Conservation (phyloP, 78 protist species). For the Speleostelium caveatum region DNA sequence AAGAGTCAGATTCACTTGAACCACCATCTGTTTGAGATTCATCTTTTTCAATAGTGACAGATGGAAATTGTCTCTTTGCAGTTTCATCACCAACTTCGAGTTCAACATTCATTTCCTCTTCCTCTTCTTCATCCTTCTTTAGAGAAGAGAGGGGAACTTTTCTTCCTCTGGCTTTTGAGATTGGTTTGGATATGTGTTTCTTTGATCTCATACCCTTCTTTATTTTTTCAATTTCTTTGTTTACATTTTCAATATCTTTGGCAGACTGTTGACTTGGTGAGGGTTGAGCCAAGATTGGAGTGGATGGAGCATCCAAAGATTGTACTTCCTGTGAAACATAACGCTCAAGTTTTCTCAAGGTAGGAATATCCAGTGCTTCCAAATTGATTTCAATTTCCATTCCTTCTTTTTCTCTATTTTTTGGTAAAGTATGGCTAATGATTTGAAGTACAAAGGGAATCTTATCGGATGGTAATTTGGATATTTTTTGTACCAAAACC, state of each 20-base stretch:
- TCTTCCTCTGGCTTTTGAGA: constrained; percentile 63
- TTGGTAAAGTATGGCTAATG: constrained; percentile 28
- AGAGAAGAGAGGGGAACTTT: constrained; percentile 9
- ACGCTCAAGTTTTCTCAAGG: constrained; percentile 26
- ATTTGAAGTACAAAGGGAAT: constrained; percentile 42
- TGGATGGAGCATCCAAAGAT: background rate
- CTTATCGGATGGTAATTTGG: constrained; percentile 9
- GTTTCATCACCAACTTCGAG: too few relatives aligned
- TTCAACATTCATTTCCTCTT: background rate
- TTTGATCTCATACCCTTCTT: background rate
- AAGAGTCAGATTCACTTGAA: constrained; percentile 38
- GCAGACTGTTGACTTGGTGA: background rate
- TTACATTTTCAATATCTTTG: constrained; percentile 10
- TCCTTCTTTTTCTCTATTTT: constrained; percentile 8
- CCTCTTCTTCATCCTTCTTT: constrained; percentile 10
- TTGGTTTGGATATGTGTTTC: constrained; percentile 56
- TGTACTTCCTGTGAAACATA: constrained; percentile 17
- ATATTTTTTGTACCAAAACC: constrained; percentile 30
- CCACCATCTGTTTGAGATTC: constrained; percentile 14
- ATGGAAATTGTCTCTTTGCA: background rate
- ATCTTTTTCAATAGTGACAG: background rate
- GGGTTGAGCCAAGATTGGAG: background rate
- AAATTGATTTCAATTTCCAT: constrained; percentile 79
- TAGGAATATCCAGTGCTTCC: constrained; percentile 44
- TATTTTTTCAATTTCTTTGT: constrained; percentile 16